These are phyloP conservation scores for Fusarium chaquense DNA, from an alignment of 2,329 filamentous ascomycete genomes.

Conservation along the genomic window DNA sequence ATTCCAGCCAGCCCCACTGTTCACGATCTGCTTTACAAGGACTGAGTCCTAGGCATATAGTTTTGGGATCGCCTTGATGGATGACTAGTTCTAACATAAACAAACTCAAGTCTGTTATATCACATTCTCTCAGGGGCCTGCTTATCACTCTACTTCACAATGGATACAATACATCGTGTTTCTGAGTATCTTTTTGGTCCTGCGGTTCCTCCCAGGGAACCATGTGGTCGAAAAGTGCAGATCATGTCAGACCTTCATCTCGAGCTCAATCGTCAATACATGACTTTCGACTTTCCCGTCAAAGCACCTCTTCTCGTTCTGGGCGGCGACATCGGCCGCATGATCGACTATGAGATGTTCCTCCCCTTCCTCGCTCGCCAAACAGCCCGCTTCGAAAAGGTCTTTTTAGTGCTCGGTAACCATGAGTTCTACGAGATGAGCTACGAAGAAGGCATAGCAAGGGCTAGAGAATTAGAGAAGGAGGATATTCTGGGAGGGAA, in stretches of 20 bases:
- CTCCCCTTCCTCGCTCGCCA: conserved; percentile 58
- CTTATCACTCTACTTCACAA: not conserved
- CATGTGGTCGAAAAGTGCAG: conserved; percentile 44
- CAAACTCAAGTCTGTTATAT: not conserved
- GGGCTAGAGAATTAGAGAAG: conserved; percentile 53
- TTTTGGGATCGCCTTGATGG: conserved; percentile 3
- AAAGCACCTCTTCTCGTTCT: conserved; percentile 60
- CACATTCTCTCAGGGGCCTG: not conserved
- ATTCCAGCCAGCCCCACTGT: conserved; percentile 28
- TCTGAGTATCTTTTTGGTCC: conserved; percentile 40
- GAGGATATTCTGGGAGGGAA: conserved; percentile 55
- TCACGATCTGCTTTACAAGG: not conserved
- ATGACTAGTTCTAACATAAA: not conserved
- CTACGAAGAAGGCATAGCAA: conserved; percentile 53
- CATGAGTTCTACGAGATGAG: conserved; percentile 65
- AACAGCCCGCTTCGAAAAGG: conserved; percentile 55
- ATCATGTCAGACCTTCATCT: conserved; percentile 65
- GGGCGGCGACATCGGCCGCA: conserved; percentile 63
- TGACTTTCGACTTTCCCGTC: conserved; percentile 55
- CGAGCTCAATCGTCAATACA: conserved; percentile 59
- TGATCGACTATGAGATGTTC: conserved; percentile 61
- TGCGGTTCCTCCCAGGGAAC: conserved; percentile 22
- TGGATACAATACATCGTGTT: conserved; percentile 35
- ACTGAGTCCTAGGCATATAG: conserved; percentile 35
- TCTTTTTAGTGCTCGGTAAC: conserved; percentile 65